Evolutionary conservation across 192 early-diverging fungal genomes (phyloP), one percentile per base, ranked within the genome.

Genomic region (Entomortierella lignicola): DNA sequence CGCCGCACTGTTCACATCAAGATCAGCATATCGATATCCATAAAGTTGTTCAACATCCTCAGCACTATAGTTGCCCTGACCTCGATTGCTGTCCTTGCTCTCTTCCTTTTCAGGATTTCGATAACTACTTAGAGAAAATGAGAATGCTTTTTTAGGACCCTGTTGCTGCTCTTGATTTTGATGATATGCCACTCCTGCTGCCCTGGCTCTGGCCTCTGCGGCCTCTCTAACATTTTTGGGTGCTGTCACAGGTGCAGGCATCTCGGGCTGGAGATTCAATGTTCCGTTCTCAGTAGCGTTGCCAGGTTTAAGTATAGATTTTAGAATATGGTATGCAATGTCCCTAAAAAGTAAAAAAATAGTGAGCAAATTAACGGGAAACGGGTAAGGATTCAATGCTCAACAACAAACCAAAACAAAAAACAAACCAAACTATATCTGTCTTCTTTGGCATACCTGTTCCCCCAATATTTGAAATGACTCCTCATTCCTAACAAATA

Each of bases 391-490:
- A 37, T 37, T 37, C 34, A 37, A 7, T 10, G 10, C 34, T 37
- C 34, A 7, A 10, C 34, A 37, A 37, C n/a, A n/a, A n/a, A n/a
- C n/a, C n/a, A n/a, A n/a, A n/a, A n/a, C n/a, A n/a, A n/a, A n/a
- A n/a, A n/a, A n/a, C n/a, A n/a, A n/a, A n/a, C n/a, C n/a, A n/a
- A n/a, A n/a, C n/a, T n/a, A n/a, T n/a, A n/a, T n/a, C n/a, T n/a
- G n/a, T n/a, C 27, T 4, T 31, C 17, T 30, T 12, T 37, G 18
- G 8, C 25, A 7, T 23, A 84, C 72, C 85, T 84, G 48, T 83
- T 87, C 12, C 82, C 85, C 86, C 84, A 85, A 51, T 88, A 88
- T 1, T 83, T 83, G 68, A 88, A 88, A 61, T 85, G 86, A 20
- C 83, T 85, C 12, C 84, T 55, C 50, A 85, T 75, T 5, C 86